phyloP scores from a whole-genome alignment of 371 early-diverging fungal species.

The Entomophthora muscae region DNA sequence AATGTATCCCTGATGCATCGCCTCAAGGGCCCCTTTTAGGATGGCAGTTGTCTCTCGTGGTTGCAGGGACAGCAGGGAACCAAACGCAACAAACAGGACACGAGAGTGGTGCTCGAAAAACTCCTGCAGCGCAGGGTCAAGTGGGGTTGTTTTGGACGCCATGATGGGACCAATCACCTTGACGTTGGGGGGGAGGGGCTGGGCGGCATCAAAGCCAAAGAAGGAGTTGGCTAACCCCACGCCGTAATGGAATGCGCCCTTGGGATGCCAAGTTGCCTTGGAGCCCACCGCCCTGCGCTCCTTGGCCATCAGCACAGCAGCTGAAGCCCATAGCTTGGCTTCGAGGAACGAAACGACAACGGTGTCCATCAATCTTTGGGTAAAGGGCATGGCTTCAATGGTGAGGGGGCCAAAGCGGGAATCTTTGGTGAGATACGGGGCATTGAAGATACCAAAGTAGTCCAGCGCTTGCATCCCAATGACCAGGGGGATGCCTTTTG shows the following conservation, averaged over 20 bases:
- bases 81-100: no score
- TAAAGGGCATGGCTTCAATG: background rate
- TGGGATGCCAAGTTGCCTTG: background rate
- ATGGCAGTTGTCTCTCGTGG: background rate
- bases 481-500: conserved; percentile 10
- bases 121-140: background rate
- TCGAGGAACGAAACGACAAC: background rate
- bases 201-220: background rate
- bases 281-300: background rate
- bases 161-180: no score
- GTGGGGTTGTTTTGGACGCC: no score
- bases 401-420: background rate
- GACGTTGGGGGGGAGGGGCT: background rate
- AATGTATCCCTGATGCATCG: no score
- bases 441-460: background rate
- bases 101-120: background rate
- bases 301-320: background rate
- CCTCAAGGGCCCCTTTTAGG: background rate
- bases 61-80: background rate
- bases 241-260: background rate
- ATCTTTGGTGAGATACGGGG: background rate
- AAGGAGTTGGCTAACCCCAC: no score
- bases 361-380: background rate
- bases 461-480: background rate
- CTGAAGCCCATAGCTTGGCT: background rate